These are phyloP conservation scores for Ceratocystis destructans DNA, from an alignment of 2,329 filamentous ascomycete species.

Conservation along the genomic window DNA sequence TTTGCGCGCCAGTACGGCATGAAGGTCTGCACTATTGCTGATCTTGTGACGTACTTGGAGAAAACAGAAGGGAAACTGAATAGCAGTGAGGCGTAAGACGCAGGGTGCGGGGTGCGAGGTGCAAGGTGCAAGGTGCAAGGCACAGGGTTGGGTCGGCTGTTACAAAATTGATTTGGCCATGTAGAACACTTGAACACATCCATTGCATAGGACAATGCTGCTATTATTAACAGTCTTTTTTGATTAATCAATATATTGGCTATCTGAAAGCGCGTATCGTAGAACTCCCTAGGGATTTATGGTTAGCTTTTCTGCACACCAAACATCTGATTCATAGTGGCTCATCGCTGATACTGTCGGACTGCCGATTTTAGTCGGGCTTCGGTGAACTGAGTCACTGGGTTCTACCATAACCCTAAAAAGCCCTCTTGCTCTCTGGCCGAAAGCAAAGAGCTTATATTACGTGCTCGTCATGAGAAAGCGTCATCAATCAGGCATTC, in stretches of 20 bases:
- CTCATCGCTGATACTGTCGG: neutral
- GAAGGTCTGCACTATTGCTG: conserved; percentile 90
- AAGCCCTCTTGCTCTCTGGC: neutral
- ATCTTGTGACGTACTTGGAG: conserved; percentile 67
- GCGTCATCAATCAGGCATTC: neutral
- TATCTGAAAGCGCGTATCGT: neutral
- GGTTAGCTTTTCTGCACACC: neutral
- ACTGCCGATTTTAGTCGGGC: neutral
- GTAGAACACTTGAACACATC: neutral
- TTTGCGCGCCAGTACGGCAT: conserved; percentile 84
- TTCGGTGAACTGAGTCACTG: conserved; percentile 16
- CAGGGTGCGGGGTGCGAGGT: neutral
- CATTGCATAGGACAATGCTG: neutral
- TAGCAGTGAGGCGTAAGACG: conserved; percentile 29
- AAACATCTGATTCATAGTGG: neutral
- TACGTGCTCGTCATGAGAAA: neutral
- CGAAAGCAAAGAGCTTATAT: neutral
- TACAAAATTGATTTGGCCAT: neutral
- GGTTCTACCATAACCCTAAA: conserved; percentile 12
- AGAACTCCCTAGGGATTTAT: neutral
- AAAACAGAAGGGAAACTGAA: conserved; percentile 52
- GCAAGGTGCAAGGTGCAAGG: neutral
- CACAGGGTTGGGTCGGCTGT: neutral
- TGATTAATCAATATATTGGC: neutral
- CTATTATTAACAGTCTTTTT: neutral